phyloP scores from a whole-genome alignment of 2,329 filamentous ascomycete species.

The Venturia effusa region DNA sequence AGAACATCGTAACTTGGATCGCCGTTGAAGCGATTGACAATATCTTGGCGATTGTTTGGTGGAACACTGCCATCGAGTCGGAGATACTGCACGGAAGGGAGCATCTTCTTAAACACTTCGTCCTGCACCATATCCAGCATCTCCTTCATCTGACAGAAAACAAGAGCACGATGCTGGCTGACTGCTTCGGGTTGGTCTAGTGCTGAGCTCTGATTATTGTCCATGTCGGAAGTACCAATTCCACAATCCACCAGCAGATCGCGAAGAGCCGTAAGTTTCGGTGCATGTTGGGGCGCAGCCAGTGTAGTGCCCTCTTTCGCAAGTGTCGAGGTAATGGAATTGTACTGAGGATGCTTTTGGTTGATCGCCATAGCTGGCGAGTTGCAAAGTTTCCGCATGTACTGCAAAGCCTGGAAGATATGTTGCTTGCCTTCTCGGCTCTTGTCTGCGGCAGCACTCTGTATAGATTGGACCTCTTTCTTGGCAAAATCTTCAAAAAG shows the following conservation, averaged over 20 bases:
- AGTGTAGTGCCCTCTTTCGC: slow-evolving; percentile 69
- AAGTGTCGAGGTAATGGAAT: slow-evolving; percentile 72
- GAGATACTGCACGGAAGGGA: slow-evolving; percentile 87
- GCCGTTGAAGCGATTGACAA: slow-evolving; percentile 97
- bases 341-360: slow-evolving; percentile 81
- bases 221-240: slow-evolving; percentile 54
- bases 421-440: slow-evolving; percentile 95
- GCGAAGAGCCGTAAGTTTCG: slow-evolving; percentile 80
- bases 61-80: slow-evolving; percentile 92
- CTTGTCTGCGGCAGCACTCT: slow-evolving; percentile 60
- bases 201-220: background rate
- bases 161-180: slow-evolving; percentile 86
- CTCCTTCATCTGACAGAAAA: slow-evolving; percentile 99
- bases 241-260: slow-evolving; percentile 98
- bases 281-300: slow-evolving; percentile 77
- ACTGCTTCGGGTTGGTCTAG: slow-evolving; percentile 55
- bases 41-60: slow-evolving; percentile 86
- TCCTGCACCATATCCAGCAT: slow-evolving; percentile 99
- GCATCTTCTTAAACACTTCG: slow-evolving; percentile 77
- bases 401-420: slow-evolving; percentile 97
- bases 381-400: slow-evolving; percentile 99
- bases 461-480: slow-evolving; percentile 81
- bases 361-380: slow-evolving; percentile 95
- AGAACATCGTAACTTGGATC: slow-evolving; percentile 94
- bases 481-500: slow-evolving; percentile 94